Evolutionary conservation across 352 stramenopile species (phyloP), one percentile per base, ranked within the genome.

Genomic region (Globisporangium mamillatum): DNA sequence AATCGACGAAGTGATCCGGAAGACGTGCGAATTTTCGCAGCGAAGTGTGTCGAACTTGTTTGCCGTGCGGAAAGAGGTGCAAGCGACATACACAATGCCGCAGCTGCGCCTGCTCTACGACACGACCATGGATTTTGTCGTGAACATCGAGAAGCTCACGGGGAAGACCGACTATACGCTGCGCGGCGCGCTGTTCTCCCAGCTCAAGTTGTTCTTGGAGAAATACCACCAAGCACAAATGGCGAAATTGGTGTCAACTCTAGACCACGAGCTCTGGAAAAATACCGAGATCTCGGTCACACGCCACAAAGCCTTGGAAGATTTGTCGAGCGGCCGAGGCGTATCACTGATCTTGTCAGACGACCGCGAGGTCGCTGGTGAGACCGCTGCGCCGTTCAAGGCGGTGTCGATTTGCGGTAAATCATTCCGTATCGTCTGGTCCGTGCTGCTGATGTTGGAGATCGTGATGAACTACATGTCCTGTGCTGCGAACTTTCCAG

Each of bases 391-490:
- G 32, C 84, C 86, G 16, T 83, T 89, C 68, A 93, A 93, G 56
- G 85, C 88, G 46, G 92, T 95, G 24, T 82, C 91, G 16, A 93
- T 98, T 25, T 97, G 97, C 66, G 95, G 93, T 20, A 91, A 94
- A 66, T 88, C 87, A 27, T 99, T 98, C 69, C 96, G 97, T 50
- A 90, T 98, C 53, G 96, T 99, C 29, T 99, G 95, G 95, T 98
- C 91, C 6, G 96, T 96, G 59, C 80, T 99, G 14, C 70, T 98
- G 24, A 94, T 98, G 80, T 80, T 99, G 36, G 94, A 98, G 80
- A 98, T 98, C 72, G 80, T 98, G 50, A 98, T 98, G 88, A 97
- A 94, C 69, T 97, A 98, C 80, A 88, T 99, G 73, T 92, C 88
- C 10, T 97, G 91, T 66, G 93, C 94, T 20, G 86, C 91, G 62